Percentiles rank a stretch among this genome's conserved stretches.
Evolutionary conservation across 306 rosid genomes (phyloP).

Genomic region (Begonia fuchsioides): DNA sequence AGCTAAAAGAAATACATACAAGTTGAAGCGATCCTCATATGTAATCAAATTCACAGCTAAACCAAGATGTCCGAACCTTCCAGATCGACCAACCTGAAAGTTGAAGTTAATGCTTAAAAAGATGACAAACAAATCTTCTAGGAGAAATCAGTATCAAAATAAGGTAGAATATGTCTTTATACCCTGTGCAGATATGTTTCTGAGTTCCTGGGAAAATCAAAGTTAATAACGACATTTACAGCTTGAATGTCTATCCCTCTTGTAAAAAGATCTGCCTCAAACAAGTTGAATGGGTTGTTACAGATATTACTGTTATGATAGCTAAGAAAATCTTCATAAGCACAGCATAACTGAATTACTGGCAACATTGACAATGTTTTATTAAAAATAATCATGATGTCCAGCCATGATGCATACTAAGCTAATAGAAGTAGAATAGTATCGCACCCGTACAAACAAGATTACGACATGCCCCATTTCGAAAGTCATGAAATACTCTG

Average conservation of each 20-base stretch:
- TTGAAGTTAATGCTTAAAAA: not conserved
- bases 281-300: not conserved
- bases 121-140: not conserved
- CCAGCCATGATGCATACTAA: too few relatives aligned
- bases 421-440: not conserved
- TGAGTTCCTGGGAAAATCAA: constrained; percentile 89
- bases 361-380: too few relatives aligned
- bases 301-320: not conserved
- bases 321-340: too few relatives aligned
- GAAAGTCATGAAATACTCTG: constrained; percentile 95
- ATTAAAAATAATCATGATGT: too few relatives aligned
- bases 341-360: too few relatives aligned
- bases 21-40: constrained; percentile 89
- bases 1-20: constrained; percentile 29
- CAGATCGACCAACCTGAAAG: constrained; percentile 91
- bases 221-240: constrained; percentile 88
- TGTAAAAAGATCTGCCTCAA: constrained; percentile 74
- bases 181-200: constrained; percentile 98
- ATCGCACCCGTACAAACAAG: constrained; percentile 96
- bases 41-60: constrained; percentile 96
- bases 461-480: constrained; percentile 98
- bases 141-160: constrained; percentile 4
- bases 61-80: constrained; percentile 99
- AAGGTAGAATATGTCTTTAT: constrained; percentile 4
- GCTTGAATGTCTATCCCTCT: constrained; percentile 99